phyloP scores from a whole-genome alignment of 345 rosid species.

The Camelina neglecta region DNA sequence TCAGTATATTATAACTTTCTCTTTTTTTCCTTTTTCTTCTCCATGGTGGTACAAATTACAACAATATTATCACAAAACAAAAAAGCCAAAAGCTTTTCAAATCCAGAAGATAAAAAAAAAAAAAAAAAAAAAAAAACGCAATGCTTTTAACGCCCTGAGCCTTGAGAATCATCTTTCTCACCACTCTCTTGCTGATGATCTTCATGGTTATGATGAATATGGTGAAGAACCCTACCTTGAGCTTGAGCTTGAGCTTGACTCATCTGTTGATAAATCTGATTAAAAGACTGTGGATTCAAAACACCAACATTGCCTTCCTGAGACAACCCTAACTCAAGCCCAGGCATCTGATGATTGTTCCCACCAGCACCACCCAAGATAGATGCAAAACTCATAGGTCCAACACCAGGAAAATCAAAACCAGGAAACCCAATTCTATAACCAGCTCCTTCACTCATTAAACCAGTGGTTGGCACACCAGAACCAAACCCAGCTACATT shows the following conservation, averaged over 20 bases:
- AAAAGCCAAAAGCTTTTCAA: slow-evolving; percentile 46
- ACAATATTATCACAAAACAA: slow-evolving; percentile 46
- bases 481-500: slow-evolving; percentile 64
- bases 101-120: slow-evolving; percentile 35
- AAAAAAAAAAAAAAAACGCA: slow-evolving; percentile 6
- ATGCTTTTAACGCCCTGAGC: slow-evolving; percentile 62
- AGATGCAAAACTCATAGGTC: slow-evolving; percentile 80
- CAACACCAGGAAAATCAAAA: slow-evolving; percentile 73
- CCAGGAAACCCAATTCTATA: slow-evolving; percentile 77
- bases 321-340: slow-evolving; percentile 90
- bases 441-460: slow-evolving; percentile 63
- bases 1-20: slow-evolving; percentile 35
- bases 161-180: slow-evolving; percentile 87
- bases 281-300: slow-evolving; percentile 72
- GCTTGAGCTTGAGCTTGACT: slow-evolving; percentile 52
- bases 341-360: slow-evolving; percentile 69
- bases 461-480: slow-evolving; percentile 50
- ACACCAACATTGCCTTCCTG: slow-evolving; percentile 93
- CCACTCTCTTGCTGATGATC: slow-evolving; percentile 57
- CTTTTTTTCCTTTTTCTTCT: slow-evolving; percentile 33
- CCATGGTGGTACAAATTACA: slow-evolving; percentile 59
- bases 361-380: slow-evolving; percentile 64
- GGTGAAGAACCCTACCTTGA: slow-evolving; percentile 54
- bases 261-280: slow-evolving; percentile 93
- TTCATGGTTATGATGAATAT: slow-evolving; percentile 51